These are phyloP conservation scores for Salvia rosmarinus DNA, from an alignment of 257 asterid species.

Conservation along the genomic window DNA sequence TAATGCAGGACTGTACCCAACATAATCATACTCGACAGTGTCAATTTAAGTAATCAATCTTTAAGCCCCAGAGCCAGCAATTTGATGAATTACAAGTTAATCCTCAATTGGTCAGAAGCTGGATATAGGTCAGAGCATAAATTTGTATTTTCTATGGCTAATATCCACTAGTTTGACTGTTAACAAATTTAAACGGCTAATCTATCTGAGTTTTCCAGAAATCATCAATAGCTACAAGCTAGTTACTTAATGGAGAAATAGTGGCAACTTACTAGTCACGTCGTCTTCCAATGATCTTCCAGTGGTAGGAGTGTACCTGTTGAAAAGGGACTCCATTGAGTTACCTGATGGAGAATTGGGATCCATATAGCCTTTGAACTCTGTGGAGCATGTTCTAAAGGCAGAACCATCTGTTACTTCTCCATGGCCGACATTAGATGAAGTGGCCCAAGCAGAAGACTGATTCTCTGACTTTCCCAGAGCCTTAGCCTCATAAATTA, in stretches of 20 bases:
- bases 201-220: slow-evolving; percentile 1
- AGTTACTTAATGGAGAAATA: slow-evolving; percentile 13
- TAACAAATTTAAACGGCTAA: slow-evolving; percentile 12
- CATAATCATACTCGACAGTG: slow-evolving; percentile 17
- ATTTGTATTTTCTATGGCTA: background rate
- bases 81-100: background rate
- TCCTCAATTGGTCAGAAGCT: slow-evolving; percentile 5
- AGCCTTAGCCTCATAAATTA: slow-evolving; percentile 59
- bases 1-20: background rate
- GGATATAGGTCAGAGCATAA: background rate
- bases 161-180: background rate
- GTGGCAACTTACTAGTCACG: slow-evolving; percentile 39
- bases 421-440: slow-evolving; percentile 46
- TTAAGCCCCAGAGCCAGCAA: slow-evolving; percentile 11
- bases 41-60: background rate
- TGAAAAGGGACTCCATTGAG: slow-evolving; percentile 43
- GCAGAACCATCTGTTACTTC: slow-evolving; percentile 44
- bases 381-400: slow-evolving; percentile 39
- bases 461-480: slow-evolving; percentile 49
- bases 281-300: slow-evolving; percentile 42
- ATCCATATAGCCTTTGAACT: slow-evolving; percentile 43
- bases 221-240: slow-evolving; percentile 3
- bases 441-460: slow-evolving; percentile 41
- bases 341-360: slow-evolving; percentile 47
- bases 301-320: slow-evolving; percentile 43